Evolutionary conservation across 1,284 basidiomycete species (phyloP), one percentile per base, ranked within the genome.

Genomic region (Rhodotorula glutinis): DNA sequence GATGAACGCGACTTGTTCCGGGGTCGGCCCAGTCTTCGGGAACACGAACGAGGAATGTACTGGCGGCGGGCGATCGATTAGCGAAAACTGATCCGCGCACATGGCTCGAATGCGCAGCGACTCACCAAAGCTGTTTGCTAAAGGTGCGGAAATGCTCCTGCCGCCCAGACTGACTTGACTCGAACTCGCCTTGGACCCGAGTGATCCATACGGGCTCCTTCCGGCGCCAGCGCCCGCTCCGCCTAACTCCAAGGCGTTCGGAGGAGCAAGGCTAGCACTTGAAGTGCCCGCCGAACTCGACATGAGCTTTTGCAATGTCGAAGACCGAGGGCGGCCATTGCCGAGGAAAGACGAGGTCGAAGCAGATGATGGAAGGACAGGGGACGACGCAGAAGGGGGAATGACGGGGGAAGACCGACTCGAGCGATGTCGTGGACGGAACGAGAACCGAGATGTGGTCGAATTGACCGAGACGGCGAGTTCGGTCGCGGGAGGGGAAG

Each of bases 1-100:
- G 58, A 73, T 65, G 63, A 73, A 73, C 21, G 53, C 43, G 54
- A 73, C 60, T 63, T 71, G 70, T 13, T 66, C 49, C 2, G 64
- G 60, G 0, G 67, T 71, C 19, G 66, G 65, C 4, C 67, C 67
- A 43, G 29, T 53, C 25, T 52, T 62, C 0, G 67, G 67, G 43
- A 66, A 73, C n/a, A 67, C 43, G 54, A 71, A 72, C 10, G 61
- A 65, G 0, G 67, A 69, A 17, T 71, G 67, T 23, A 73, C 69
- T 70, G 59, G 8, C 14, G 19, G 14, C 7, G 10, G 1, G 3
- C 21, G n/a, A 4, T 5, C 7, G 3, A 44, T 40, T 46, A 40
- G 16, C 11, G 11, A 4, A 53, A 29, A 19, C 27, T 14, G 43
- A 19, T 44, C 21, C 43, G 33, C 33, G 33, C 33, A 38, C 33